Base-by-base conservation (phyloP, 129 eudicot species). In the Silybum marianum region DNA sequence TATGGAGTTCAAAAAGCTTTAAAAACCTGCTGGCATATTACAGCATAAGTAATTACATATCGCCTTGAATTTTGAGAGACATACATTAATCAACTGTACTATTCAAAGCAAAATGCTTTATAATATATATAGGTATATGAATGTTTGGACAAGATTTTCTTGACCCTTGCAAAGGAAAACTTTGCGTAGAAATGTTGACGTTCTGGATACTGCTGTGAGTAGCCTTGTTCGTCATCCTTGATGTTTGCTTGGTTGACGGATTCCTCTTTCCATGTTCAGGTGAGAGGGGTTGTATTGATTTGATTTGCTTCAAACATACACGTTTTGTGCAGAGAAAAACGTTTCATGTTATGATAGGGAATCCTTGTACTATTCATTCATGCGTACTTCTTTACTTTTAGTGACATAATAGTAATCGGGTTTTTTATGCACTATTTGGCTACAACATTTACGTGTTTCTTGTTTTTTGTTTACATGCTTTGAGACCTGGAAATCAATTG, bases 151-250 rank as follows among this genome's bases (percentile, higher is more conserved):
- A 18, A 30, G 58, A 2, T 75, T 82, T 85, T 81, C 94, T 92
- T 92, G 69, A 92, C 88, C 21, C 76, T 30, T 79, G 78, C 23
- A 8, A 70, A 95, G 97, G 87, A 95, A 95, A 84, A 71, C 65
- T 9, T 83, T 92, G 77, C 87, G 88, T 82, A 89, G 89, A 84
- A 89, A 91, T 60, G 97, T 95, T 12, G 99, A 92, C 87, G 88
- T 97, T 79, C 75, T 95, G 90, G 99, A 95, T 84, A 75, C 95
- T 14, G 94, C 91, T 51, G 99, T 91, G 72, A 95, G 80, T 87
- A 87, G 85, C 79, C 85, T 90, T 22, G 90, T 92, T 63, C 91
- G 93, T 18, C 83, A 88, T 78, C 90, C 94, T 58, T 92, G 91
- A 93, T 80, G 70, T 40, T 74, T 32, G 80, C 73, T 25, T 51